Evolutionary conservation across 345 rosid species (phyloP).

Genomic region (Gossypium bickii): DNA sequence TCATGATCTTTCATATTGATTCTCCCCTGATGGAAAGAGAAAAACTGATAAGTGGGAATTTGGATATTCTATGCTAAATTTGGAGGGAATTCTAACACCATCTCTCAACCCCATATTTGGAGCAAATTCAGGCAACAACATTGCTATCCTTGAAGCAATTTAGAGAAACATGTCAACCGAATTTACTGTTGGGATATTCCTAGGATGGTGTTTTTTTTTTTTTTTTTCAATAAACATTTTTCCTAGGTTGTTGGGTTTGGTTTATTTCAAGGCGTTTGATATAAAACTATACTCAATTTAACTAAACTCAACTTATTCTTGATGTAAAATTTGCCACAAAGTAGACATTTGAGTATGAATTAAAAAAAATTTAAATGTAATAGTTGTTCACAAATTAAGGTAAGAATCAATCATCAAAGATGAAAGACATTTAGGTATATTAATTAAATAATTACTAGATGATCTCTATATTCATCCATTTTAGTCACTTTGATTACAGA

Average conservation of each 20-base stretch:
- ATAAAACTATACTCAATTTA: too few species aligned
- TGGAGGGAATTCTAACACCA: slow-evolving; percentile 24
- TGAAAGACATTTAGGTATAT: too few species aligned
- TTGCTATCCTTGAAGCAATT: neutral
- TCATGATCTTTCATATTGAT: slow-evolving; percentile 17
- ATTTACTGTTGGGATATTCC: neutral
- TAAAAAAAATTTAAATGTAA: too few species aligned
- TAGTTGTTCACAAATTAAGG: too few species aligned
- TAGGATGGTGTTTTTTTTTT: neutral
- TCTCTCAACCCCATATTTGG: slow-evolving; percentile 30
- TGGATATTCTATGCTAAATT: slow-evolving; percentile 33
- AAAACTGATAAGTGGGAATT: neutral
- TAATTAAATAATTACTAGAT: too few species aligned
- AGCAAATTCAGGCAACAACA: slow-evolving; percentile 23
- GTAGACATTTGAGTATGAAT: too few species aligned
- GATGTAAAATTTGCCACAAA: too few species aligned
- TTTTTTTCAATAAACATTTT: neutral
- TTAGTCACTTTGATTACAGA: too few species aligned
- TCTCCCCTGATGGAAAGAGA: slow-evolving; percentile 8
- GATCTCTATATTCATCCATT: too few species aligned
- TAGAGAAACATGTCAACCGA: neutral
- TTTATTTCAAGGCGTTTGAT: too few species aligned
- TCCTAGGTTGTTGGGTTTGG: neutral
- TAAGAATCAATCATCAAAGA: too few species aligned
- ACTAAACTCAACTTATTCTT: too few species aligned